Evolutionary conservation across 768 basidiomycete species (phyloP).

Genomic region (Lentinus brumalis): DNA sequence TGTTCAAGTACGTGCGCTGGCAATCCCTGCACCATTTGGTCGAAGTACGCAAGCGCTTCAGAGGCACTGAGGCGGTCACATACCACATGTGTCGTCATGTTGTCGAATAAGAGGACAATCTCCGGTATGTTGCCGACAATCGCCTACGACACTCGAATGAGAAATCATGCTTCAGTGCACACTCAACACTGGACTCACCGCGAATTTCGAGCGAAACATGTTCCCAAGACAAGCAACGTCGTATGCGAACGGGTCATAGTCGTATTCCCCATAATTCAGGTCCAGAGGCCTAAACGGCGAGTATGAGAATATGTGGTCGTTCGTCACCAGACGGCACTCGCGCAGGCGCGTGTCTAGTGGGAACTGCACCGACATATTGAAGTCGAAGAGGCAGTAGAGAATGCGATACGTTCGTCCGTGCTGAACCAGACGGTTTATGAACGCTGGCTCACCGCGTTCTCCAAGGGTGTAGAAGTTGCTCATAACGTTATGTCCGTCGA

Average conservation of each 20-base stretch:
- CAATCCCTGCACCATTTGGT: neutral
- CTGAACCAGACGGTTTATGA: neutral
- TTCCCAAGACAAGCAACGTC: neutral
- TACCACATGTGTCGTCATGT: too few relatives aligned
- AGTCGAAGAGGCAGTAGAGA: slow-evolving; percentile 2
- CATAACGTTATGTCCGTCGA: neutral
- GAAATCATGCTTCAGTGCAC: too few relatives aligned
- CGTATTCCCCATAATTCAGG: neutral
- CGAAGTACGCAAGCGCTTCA: too few relatives aligned
- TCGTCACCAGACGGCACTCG: neutral
- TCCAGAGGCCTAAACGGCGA: neutral
- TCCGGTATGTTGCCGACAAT: too few relatives aligned
- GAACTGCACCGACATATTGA: neutral
- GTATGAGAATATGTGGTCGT: neutral
- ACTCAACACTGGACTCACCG: neutral
- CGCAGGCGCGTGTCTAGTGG: neutral
- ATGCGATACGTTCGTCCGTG: neutral
- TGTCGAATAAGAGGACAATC: too few relatives aligned
- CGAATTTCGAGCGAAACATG: neutral
- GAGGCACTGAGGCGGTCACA: too few relatives aligned
- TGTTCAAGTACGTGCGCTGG: neutral
- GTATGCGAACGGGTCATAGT: neutral
- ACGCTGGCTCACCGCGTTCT: neutral
- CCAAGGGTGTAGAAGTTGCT: neutral
- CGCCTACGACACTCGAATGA: too few relatives aligned